phyloP scores from a whole-genome alignment of 768 basidiomycete species.

The Lactarius hengduanensis region DNA sequence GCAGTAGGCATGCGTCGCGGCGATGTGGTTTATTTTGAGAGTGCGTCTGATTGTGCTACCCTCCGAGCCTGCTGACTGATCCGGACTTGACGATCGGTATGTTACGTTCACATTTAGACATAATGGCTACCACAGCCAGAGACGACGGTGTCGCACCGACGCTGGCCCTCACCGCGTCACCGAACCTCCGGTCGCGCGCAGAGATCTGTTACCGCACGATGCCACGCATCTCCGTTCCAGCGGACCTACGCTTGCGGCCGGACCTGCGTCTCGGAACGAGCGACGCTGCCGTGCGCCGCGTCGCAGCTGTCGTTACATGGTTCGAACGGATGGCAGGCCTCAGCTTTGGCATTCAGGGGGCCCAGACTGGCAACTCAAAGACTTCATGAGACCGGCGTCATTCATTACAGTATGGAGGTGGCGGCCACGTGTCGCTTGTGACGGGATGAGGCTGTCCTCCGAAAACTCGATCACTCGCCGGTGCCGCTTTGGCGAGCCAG shows the following conservation, averaged over 20 bases:
- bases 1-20: constrained; percentile 57
- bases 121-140: constrained; percentile 48
- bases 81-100: constrained; percentile 19
- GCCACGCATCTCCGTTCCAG: constrained; percentile 46
- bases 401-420: background rate
- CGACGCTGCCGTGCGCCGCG: constrained; percentile 66
- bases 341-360: background rate
- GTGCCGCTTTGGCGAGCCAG: constrained; percentile 4
- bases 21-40: constrained; percentile 68
- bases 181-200: constrained; percentile 56
- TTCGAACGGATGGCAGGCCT: constrained; percentile 74
- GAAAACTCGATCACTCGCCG: background rate
- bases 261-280: constrained; percentile 70
- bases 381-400: background rate
- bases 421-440: background rate
- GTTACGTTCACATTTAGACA: constrained; percentile 41
- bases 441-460: constrained; percentile 24
- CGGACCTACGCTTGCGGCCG: constrained; percentile 59
- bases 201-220: constrained; percentile 80
- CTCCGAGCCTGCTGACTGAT: background rate
- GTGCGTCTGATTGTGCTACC: constrained; percentile 41
- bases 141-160: constrained; percentile 7
- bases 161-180: constrained; percentile 57
- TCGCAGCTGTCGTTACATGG: constrained; percentile 65
- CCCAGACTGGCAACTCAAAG: background rate